Evolutionary conservation across 805 yeast genomes (phyloP).

Genomic region (Ogataea ramenticola): DNA sequence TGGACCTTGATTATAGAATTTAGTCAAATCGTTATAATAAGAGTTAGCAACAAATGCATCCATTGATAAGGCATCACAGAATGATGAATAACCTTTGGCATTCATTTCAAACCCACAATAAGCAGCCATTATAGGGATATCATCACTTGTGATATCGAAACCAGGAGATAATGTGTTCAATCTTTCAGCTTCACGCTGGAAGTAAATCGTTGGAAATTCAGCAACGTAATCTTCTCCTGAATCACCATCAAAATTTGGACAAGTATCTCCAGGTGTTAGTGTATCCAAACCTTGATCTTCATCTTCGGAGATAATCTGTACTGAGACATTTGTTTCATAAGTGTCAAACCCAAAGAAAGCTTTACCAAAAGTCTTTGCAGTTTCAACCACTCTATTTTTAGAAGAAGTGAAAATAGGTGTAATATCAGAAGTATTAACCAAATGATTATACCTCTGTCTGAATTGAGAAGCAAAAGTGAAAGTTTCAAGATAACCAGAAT

Average conservation of each 20-base stretch:
- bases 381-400: constrained; percentile 46
- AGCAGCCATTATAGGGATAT: constrained; percentile 45
- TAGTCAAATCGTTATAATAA: constrained; percentile 50
- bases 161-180: constrained; percentile 50
- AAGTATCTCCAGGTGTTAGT: constrained; percentile 45
- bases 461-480: constrained; percentile 40
- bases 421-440: constrained; percentile 29
- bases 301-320: constrained; percentile 40
- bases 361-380: constrained; percentile 48
- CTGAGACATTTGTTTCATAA: constrained; percentile 27
- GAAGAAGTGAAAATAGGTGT: constrained; percentile 51
- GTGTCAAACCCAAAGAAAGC: constrained; percentile 46
- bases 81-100: constrained; percentile 56
- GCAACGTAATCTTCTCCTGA: constrained; percentile 10
- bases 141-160: constrained; percentile 41
- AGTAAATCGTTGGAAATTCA: constrained; percentile 26
- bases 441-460: constrained; percentile 40
- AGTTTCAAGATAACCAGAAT: constrained; percentile 46
- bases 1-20: constrained; percentile 57
- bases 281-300: constrained; percentile 48
- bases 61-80: constrained; percentile 62
- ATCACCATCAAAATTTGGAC: constrained; percentile 29
- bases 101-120: constrained; percentile 75
- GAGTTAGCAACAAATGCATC: constrained; percentile 59
- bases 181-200: constrained; percentile 49